These are phyloP conservation scores for Digitaria exilis DNA, from an alignment of 202 grass and related monocot species.

Conservation along the genomic window DNA sequence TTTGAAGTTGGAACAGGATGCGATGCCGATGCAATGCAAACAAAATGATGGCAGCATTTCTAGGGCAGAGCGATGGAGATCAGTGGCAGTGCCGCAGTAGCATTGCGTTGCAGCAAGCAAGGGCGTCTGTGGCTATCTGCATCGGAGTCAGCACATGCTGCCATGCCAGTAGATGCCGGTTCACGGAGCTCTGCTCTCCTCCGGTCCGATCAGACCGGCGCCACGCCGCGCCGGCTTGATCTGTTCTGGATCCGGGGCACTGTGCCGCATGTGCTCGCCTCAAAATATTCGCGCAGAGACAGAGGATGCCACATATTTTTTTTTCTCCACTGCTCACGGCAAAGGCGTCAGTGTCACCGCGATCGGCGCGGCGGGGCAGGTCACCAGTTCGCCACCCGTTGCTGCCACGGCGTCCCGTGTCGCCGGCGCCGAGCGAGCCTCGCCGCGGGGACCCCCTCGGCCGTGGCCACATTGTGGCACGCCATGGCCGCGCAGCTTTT, in stretches of 20 bases:
- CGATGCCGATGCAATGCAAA: not conserved
- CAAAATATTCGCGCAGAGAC: slow-evolving; percentile 47
- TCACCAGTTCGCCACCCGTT: not conserved
- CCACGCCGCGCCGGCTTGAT: slow-evolving; percentile 54
- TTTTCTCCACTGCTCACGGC: not conserved
- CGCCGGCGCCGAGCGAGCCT: not conserved
- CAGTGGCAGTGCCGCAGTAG: not conserved
- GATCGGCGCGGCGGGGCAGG: not conserved
- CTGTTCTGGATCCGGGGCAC: slow-evolving; percentile 54
- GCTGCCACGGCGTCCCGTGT: not conserved
- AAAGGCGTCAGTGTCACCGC: slow-evolving; percentile 3
- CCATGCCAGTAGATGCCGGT: slow-evolving; percentile 25
- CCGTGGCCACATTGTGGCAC: too few relatives aligned
- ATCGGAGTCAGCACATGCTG: slow-evolving; percentile 45
- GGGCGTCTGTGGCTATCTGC: slow-evolving; percentile 45
- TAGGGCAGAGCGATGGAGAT: slow-evolving; percentile 34
- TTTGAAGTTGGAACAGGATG: slow-evolving; percentile 11
- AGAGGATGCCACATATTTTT: too few relatives aligned
- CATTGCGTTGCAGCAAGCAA: too few relatives aligned
- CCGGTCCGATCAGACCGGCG: not conserved
- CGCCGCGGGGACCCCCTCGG: too few relatives aligned
- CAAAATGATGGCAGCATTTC: slow-evolving; percentile 31
- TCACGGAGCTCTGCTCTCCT: too few relatives aligned
- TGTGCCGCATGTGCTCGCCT: slow-evolving; percentile 61
- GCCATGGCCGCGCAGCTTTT: not conserved